These are phyloP conservation scores for Coprinopsis marcescibilis DNA, from an alignment of 768 basidiomycete genomes.

Conservation along the genomic window DNA sequence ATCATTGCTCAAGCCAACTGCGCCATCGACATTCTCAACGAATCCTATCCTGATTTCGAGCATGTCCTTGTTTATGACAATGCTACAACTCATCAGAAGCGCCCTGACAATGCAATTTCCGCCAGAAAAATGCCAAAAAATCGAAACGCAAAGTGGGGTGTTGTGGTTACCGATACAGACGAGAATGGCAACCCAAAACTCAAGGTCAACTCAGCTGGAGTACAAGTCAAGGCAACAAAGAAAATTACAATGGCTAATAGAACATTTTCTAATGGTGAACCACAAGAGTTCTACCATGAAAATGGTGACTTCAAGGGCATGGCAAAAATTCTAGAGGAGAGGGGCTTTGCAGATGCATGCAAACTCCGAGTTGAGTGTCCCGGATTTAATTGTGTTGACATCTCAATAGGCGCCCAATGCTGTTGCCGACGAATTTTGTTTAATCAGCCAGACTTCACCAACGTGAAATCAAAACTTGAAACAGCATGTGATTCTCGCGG, in stretches of 20 bases:
- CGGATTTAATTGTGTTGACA: constrained; percentile 24
- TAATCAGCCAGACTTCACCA: constrained; percentile 36
- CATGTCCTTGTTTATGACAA: constrained; percentile 24
- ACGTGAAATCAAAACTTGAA: constrained; percentile 28
- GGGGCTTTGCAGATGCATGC: constrained; percentile 18
- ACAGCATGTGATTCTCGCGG: constrained; percentile 16
- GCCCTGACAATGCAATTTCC: constrained; percentile 15
- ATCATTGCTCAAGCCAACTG: constrained; percentile 21
- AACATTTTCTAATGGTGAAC: constrained; percentile 25
- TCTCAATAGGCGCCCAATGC: constrained; percentile 15
- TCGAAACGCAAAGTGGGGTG: constrained; percentile 10
- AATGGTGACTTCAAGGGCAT: constrained; percentile 36
- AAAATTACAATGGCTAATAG: constrained; percentile 27
- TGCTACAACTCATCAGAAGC: constrained; percentile 27
- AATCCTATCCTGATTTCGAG: constrained; percentile 23
- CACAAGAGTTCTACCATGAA: constrained; percentile 14
- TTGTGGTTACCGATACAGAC: constrained; percentile 13
- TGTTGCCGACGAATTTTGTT: constrained; percentile 32
- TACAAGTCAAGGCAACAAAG: constrained; percentile 12
- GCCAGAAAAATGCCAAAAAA: constrained; percentile 26
- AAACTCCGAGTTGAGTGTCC: constrained; percentile 23
- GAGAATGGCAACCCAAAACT: constrained; percentile 17
- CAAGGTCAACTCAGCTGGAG: not conserved
- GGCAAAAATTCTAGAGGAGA: constrained; percentile 26
- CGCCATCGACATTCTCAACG: constrained; percentile 18